Evolutionary conservation across 75 land plant genomes (phyloP).

Genomic region (Cunninghamia lanceolata): DNA sequence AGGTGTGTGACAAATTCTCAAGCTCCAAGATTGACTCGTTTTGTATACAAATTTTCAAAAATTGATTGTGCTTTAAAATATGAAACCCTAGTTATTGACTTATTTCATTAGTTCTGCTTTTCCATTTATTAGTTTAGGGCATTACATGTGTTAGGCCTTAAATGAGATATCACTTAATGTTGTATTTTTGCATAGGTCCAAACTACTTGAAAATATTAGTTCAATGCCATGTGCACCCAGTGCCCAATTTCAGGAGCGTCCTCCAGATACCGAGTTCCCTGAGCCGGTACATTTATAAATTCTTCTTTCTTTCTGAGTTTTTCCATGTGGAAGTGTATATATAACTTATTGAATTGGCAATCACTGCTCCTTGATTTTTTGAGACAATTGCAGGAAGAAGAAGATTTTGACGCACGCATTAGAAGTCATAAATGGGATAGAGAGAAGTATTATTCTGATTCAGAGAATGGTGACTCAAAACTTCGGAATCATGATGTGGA

Average conservation of each 20-base stretch:
- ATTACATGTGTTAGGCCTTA: neutral
- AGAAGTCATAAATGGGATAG: conserved; percentile 13
- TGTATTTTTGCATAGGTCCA: conserved; percentile 1
- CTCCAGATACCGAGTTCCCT: conserved; percentile 16
- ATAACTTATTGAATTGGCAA: neutral
- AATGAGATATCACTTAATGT: neutral
- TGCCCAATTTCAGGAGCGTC: conserved; percentile 9
- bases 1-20: conserved; percentile 16
- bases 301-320: neutral
- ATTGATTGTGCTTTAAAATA: neutral
- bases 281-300: neutral
- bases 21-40: neutral
- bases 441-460: conserved; percentile 7
- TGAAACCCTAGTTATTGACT: neutral
- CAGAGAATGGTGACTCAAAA: conserved; percentile 9
- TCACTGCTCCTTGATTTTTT: neutral
- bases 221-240: conserved; percentile 13
- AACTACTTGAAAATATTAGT: conserved; percentile 10
- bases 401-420: neutral
- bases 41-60: neutral
- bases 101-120: neutral
- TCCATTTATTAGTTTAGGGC: neutral
- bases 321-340: neutral
- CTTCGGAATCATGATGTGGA: conserved; percentile 9
- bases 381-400: conserved; percentile 5